Conservation (phyloP, 23 red algal genomes). For the Gracilaria caudata region DNA sequence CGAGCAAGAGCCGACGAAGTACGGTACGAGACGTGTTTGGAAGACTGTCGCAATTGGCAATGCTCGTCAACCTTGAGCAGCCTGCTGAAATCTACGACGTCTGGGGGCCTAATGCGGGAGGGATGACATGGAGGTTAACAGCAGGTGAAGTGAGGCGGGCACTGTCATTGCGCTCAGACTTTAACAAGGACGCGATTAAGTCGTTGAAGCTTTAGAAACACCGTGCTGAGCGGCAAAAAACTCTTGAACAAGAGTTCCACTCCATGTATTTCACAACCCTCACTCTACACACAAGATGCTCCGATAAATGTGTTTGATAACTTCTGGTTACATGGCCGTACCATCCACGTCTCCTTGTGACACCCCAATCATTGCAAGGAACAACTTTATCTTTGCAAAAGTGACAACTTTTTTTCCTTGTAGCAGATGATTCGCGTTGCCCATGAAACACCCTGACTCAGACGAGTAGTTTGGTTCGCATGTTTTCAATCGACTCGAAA, state of each 20-base stretch:
- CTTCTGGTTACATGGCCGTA: neutral
- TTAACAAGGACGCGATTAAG: slow-evolving; percentile 53
- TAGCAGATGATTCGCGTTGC: neutral
- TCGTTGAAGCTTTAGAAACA: slow-evolving; percentile 66
- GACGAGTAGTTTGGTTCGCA: neutral
- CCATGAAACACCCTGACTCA: neutral
- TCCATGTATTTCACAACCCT: neutral
- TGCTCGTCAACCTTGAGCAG: slow-evolving; percentile 87
- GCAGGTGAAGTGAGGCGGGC: slow-evolving; percentile 69
- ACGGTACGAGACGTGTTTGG: slow-evolving; percentile 91
- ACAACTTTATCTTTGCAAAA: neutral
- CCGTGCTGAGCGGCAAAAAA: neutral
- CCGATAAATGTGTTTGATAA: neutral
- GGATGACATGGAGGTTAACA: slow-evolving; percentile 78
- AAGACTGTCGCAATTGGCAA: slow-evolving; percentile 77
- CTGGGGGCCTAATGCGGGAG: slow-evolving; percentile 75
- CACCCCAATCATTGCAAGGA: neutral
- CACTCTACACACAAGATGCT: neutral
- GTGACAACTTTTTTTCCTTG: neutral
- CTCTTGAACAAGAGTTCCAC: neutral
- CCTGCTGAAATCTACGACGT: slow-evolving; percentile 82
- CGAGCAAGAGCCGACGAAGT: slow-evolving; percentile 65
- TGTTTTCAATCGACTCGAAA: neutral
- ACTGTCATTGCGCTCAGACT: slow-evolving; percentile 68
- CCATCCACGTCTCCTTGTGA: neutral